These are phyloP conservation scores for Myxozyma neotropica DNA, from an alignment of 805 yeast species.

Conservation along the genomic window DNA sequence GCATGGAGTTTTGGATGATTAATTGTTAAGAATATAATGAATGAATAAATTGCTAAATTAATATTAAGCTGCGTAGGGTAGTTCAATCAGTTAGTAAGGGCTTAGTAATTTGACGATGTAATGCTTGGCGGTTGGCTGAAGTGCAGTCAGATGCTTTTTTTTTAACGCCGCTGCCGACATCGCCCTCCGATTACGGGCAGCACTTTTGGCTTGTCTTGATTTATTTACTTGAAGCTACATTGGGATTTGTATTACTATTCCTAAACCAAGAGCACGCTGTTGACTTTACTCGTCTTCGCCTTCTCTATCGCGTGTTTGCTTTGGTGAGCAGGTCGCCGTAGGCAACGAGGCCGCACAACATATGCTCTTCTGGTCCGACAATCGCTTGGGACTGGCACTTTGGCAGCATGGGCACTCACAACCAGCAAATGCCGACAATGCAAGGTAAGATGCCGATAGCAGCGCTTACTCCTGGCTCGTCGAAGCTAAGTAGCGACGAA, in stretches of 20 bases:
- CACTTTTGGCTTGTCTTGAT: not conserved
- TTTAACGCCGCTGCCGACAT: slow-evolving; percentile 17
- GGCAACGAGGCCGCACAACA: no score
- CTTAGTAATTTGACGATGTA: no score
- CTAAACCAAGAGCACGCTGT: no score
- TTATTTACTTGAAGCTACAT: not conserved
- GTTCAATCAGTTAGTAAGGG: no score
- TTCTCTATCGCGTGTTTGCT: no score
- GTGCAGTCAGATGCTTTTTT: not conserved
- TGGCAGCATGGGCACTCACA: not conserved
- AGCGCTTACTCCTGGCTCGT: slow-evolving; percentile 10
- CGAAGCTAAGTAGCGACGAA: slow-evolving; percentile 12
- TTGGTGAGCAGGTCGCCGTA: no score
- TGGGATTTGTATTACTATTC: not conserved
- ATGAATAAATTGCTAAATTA: not conserved
- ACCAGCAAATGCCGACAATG: not conserved
- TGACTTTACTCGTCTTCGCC: no score
- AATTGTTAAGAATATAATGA: not conserved
- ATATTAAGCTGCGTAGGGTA: not conserved
- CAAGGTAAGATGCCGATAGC: not conserved
- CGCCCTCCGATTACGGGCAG: slow-evolving; percentile 19
- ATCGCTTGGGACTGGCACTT: no score
- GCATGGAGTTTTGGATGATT: slow-evolving; percentile 5
- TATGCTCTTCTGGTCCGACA: no score
- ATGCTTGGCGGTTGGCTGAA: no score